phyloP scores from a whole-genome alignment of 2,329 filamentous ascomycete species.

The Sporothrix curviconia region DNA sequence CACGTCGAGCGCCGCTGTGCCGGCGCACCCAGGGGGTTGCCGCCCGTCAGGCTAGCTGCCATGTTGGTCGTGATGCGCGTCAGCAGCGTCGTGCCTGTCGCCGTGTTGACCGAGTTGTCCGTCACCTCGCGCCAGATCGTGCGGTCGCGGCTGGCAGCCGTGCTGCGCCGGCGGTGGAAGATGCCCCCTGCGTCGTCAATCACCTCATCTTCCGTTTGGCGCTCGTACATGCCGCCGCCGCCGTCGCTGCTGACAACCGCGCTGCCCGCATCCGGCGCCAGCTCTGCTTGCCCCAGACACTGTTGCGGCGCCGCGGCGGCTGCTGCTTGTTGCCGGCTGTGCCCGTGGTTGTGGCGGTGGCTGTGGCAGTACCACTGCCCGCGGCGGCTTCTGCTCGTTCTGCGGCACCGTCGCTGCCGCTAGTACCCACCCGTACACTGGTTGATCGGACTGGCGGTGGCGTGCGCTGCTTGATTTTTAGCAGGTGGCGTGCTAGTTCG shows the following conservation, averaged over 20 bases:
- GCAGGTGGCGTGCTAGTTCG: slow-evolving; percentile 52
- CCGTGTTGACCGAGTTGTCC: slow-evolving; percentile 10
- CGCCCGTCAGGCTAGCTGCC: slow-evolving; percentile 1
- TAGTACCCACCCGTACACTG: too few species aligned
- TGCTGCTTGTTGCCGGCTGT: neutral
- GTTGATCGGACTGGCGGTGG: too few species aligned
- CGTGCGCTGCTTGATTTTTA: slow-evolving; percentile 42
- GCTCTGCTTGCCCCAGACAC: slow-evolving; percentile 9
- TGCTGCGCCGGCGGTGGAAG: neutral
- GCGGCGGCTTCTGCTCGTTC: neutral
- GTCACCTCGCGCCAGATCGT: slow-evolving; percentile 13
- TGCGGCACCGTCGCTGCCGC: neutral
- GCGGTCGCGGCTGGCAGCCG: neutral
- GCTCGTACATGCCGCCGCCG: neutral
- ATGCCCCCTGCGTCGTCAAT: neutral
- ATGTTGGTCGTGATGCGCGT: slow-evolving; percentile 8
- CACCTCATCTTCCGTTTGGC: neutral
- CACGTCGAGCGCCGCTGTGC: too few species aligned
- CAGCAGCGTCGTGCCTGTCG: slow-evolving; percentile 9
- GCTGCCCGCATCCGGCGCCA: slow-evolving; percentile 1
- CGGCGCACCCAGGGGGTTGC: too few species aligned
- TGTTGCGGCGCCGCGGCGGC: slow-evolving; percentile 9
- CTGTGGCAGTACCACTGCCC: neutral
- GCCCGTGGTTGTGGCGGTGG: neutral
- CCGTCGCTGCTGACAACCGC: neutral